phyloP scores from a whole-genome alignment of 345 rosid species.

The Hevea brasiliensis region DNA sequence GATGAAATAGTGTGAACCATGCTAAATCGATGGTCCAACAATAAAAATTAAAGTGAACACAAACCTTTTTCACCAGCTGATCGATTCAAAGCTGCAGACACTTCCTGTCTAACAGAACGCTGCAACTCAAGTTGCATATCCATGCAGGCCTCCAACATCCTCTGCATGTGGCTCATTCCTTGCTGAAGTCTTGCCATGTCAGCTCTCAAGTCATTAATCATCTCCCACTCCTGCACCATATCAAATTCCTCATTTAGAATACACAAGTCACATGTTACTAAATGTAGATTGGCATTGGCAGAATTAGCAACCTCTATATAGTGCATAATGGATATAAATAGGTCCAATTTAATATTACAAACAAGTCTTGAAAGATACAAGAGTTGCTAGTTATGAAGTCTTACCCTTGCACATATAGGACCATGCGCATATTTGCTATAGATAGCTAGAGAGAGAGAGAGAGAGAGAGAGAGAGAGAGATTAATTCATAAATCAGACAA shows the following conservation, averaged over 20 bases:
- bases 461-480: no score
- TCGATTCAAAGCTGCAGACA: constrained; percentile 93
- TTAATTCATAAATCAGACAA: neutral
- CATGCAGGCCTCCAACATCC: constrained; percentile 98
- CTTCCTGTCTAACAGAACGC: constrained; percentile 97
- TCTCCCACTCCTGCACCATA: constrained; percentile 87
- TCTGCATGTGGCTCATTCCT: constrained; percentile 99
- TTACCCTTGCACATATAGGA: no score
- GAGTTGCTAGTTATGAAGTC: no score
- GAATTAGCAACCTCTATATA: no score
- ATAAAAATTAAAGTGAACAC: neutral
- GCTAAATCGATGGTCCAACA: neutral
- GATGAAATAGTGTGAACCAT: no score
- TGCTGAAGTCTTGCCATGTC: constrained; percentile 96
- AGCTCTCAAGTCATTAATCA: constrained; percentile 83
- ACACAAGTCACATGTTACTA: neutral
- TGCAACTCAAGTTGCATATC: constrained; percentile 99
- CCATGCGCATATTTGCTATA: no score
- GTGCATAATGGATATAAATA: no score
- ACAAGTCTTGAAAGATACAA: no score
- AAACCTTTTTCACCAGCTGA: constrained; percentile 70
- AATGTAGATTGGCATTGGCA: no score
- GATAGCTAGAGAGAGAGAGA: no score
- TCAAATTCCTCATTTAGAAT: constrained; percentile 20
- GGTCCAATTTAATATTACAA: no score